Percentiles rank a stretch among this genome's conserved stretches.
Conservation (phyloP, 495 filamentous ascomycete species). For the Penicillium flavigenum region DNA sequence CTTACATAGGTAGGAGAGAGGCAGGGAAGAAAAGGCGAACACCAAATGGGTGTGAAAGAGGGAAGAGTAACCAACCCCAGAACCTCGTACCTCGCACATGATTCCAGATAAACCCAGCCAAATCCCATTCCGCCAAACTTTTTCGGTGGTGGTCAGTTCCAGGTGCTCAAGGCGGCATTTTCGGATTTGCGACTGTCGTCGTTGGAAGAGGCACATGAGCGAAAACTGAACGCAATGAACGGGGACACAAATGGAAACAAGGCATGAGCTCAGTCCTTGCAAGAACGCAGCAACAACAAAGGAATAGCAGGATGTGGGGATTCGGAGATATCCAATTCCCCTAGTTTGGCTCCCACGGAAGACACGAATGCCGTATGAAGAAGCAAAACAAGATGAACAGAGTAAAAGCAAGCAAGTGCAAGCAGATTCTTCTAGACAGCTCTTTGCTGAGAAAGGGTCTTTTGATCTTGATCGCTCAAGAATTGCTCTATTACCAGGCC, state of each 20-base stretch:
- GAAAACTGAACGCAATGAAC: slow-evolving; percentile 1
- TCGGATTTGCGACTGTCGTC: not conserved
- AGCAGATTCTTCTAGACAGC: slow-evolving; percentile 22
- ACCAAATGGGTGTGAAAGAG: not conserved
- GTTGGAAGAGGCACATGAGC: slow-evolving; percentile 9
- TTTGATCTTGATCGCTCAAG: slow-evolving; percentile 20
- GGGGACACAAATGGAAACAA: not conserved
- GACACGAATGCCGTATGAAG: slow-evolving; percentile 13
- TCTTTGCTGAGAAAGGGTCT: slow-evolving; percentile 6
- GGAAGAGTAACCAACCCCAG: not conserved
- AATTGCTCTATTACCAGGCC: slow-evolving; percentile 25
- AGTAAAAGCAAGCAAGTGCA: not conserved
- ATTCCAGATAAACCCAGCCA: slow-evolving; percentile 1
- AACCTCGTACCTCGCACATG: not conserved
- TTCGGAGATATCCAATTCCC: slow-evolving; percentile 3
- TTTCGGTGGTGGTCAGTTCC: not conserved
- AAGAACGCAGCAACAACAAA: slow-evolving; percentile 17
- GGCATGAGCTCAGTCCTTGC: slow-evolving; percentile 20
- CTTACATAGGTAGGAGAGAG: slow-evolving; percentile 1
- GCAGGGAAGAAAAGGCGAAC: slow-evolving; percentile 17
- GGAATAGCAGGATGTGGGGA: slow-evolving; percentile 11
- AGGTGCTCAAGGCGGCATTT: not conserved
- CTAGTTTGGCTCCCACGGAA: slow-evolving; percentile 5
- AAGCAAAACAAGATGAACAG: slow-evolving; percentile 13
- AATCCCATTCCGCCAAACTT: not conserved